These are phyloP conservation scores for Arthrobotrys musiformis DNA, from an alignment of 2,329 filamentous ascomycete species.

Conservation along the genomic window DNA sequence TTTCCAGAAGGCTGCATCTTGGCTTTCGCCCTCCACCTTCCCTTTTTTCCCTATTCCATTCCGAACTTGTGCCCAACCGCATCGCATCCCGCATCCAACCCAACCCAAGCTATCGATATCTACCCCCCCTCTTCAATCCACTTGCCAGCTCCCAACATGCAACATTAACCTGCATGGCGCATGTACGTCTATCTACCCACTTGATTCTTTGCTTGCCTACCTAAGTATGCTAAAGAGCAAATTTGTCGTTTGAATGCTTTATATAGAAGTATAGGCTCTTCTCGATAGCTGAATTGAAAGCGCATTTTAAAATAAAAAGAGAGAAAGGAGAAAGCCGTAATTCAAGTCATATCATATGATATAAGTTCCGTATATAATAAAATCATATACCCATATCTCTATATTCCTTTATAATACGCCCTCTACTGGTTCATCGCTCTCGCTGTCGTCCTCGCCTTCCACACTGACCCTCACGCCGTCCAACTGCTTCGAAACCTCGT, in stretches of 20 bases:
- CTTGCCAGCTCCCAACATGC: not conserved
- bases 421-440: constrained; percentile 58
- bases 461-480: constrained; percentile 75
- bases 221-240: too few relatives aligned
- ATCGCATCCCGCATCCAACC: not conserved
- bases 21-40: constrained; percentile 37
- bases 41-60: not conserved
- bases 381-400: not conserved
- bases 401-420: not conserved
- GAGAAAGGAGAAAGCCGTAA: not conserved
- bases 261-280: too few relatives aligned
- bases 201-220: too few relatives aligned
- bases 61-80: not conserved
- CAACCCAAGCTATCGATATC: not conserved
- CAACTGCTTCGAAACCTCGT: constrained; percentile 75
- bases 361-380: not conserved
- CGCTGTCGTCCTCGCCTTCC: constrained; percentile 77
- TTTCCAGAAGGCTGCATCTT: constrained; percentile 43
- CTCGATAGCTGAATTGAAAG: too few relatives aligned
- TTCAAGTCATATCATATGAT: too few relatives aligned
- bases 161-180: too few relatives aligned
- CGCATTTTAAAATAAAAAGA: too few relatives aligned
- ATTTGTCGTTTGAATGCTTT: not conserved
- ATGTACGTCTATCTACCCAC: not conserved
- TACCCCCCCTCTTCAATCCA: not conserved